phyloP scores from a whole-genome alignment of 78 protist genomes.

The Dictyostelium capitatum region DNA sequence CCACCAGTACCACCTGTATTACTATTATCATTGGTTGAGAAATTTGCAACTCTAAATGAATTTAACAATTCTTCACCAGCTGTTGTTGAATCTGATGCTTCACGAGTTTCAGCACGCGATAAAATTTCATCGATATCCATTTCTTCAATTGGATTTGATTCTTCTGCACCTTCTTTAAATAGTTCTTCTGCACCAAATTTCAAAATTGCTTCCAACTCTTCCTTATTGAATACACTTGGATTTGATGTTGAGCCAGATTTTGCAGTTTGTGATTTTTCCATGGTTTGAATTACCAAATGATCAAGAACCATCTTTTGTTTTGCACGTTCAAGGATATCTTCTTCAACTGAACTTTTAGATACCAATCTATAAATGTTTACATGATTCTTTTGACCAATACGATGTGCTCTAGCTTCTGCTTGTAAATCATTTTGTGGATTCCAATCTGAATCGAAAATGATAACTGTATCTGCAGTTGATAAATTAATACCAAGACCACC shows the following conservation, averaged over 20 bases:
- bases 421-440: slow-evolving; percentile 93
- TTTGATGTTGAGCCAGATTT: neutral
- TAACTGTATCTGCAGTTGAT: slow-evolving; percentile 94
- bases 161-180: slow-evolving; percentile 71
- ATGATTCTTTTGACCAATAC: slow-evolving; percentile 97
- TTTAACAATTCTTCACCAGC: slow-evolving; percentile 78
- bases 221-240: slow-evolving; percentile 75
- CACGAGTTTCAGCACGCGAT: slow-evolving; percentile 78
- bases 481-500: slow-evolving; percentile 97
- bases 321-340: slow-evolving; percentile 86
- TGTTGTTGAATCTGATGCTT: slow-evolving; percentile 1
- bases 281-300: slow-evolving; percentile 89
- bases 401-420: slow-evolving; percentile 96
- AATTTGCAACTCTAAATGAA: slow-evolving; percentile 82
- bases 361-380: slow-evolving; percentile 95
- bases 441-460: slow-evolving; percentile 94
- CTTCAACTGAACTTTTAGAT: slow-evolving; percentile 83
- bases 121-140: slow-evolving; percentile 89
- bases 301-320: slow-evolving; percentile 89
- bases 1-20: neutral
- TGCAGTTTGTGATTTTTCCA: slow-evolving; percentile 59
- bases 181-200: slow-evolving; percentile 87
- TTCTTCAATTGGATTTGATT: slow-evolving; percentile 22
- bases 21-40: slow-evolving; percentile 23
- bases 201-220: slow-evolving; percentile 84